Evolutionary conservation across 2,329 filamentous ascomycete species (phyloP).

Genomic region (Botrytis porri): DNA sequence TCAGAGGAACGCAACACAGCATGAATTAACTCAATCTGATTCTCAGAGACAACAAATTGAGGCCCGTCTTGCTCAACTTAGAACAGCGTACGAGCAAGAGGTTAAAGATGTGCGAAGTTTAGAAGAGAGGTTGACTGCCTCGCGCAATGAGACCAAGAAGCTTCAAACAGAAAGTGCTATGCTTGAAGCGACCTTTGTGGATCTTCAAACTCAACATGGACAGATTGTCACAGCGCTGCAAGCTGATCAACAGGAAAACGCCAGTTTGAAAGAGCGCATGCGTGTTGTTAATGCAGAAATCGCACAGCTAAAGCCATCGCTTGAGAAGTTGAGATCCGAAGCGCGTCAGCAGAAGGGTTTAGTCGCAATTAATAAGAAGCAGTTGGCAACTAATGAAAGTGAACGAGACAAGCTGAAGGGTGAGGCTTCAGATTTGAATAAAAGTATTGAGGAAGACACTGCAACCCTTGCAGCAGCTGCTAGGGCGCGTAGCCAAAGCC

Average conservation of each 20-base stretch:
- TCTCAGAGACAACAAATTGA: constrained; percentile 94
- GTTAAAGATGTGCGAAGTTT: constrained; percentile 79
- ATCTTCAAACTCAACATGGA: constrained; percentile 78
- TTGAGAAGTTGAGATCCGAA: constrained; percentile 90
- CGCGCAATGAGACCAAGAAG: constrained; percentile 78
- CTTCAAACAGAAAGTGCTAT: constrained; percentile 80
- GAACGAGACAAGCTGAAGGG: constrained; percentile 84
- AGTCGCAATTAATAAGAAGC: constrained; percentile 98
- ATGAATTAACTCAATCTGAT: constrained; percentile 75
- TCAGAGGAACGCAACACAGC: constrained; percentile 75
- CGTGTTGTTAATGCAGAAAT: constrained; percentile 79
- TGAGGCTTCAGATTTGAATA: constrained; percentile 69
- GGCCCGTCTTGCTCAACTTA: constrained; percentile 78
- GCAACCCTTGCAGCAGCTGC: constrained; percentile 51
- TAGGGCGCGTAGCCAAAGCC: constrained; percentile 25
- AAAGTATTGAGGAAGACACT: constrained; percentile 57
- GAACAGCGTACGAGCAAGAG: constrained; percentile 89
- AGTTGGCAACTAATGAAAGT: constrained; percentile 81
- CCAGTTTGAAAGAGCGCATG: constrained; percentile 81
- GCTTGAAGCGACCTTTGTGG: constrained; percentile 75
- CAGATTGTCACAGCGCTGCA: constrained; percentile 72
- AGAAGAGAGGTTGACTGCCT: constrained; percentile 75
- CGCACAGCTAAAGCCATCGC: constrained; percentile 77
- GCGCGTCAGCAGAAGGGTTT: constrained; percentile 93
- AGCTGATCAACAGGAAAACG: constrained; percentile 85